A percentile compares a stretch with the other conserved stretches of the same genome.
Evolutionary conservation across 257 asterid genomes (phyloP).

Genomic region (Linderniella brevidens): DNA sequence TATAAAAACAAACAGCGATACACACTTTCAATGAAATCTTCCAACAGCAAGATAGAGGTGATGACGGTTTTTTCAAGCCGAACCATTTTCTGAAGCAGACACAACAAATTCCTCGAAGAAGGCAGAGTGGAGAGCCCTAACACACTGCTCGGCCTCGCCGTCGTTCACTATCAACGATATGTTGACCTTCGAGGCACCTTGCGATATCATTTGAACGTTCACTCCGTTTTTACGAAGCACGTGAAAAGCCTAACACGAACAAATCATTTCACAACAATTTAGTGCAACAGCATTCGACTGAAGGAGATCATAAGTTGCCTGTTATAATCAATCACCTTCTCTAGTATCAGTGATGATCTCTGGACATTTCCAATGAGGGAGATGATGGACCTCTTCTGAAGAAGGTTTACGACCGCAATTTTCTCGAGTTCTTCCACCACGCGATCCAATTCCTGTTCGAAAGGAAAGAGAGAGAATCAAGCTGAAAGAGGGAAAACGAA

Average conservation of each 20-base stretch:
- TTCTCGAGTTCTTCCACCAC: constrained; percentile 60
- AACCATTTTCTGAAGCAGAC: constrained; percentile 8
- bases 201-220: constrained; percentile 60
- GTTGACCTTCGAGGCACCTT: constrained; percentile 62
- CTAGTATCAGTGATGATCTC: constrained; percentile 45
- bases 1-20: too few species aligned
- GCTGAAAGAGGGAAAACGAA: neutral
- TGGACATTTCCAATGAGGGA: constrained; percentile 67
- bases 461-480: neutral
- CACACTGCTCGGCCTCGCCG: constrained; percentile 45
- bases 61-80: too few species aligned
- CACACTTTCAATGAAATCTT: too few species aligned
- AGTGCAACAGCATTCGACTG: neutral
- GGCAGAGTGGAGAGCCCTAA: constrained; percentile 34
- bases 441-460: constrained; percentile 48
- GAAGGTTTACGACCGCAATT: constrained; percentile 56
- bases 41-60: too few species aligned
- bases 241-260: constrained; percentile 29
- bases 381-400: constrained; percentile 51
- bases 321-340: constrained; percentile 28
- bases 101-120: constrained; percentile 22
- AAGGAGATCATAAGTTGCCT: neutral
- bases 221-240: constrained; percentile 31
- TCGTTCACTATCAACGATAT: constrained; percentile 48
- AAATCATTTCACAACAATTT: neutral